phyloP scores from a whole-genome alignment of 2,329 filamentous ascomycete genomes.

The Didymellaceae sp. region DNA sequence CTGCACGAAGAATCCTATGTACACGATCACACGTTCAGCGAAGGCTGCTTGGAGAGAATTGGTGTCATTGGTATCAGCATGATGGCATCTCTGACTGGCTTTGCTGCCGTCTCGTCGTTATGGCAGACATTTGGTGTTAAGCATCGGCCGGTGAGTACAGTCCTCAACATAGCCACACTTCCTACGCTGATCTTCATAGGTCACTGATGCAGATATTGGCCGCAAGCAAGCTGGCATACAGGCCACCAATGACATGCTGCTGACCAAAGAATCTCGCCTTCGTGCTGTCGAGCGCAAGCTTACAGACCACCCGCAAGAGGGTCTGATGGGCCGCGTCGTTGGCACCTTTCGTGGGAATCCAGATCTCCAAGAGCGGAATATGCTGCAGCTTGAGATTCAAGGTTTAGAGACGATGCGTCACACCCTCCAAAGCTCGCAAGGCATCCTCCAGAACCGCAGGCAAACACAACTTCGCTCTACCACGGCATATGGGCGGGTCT shows the following conservation, averaged over 20 bases:
- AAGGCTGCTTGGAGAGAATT: constrained; percentile 68
- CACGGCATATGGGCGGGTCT: constrained; percentile 69
- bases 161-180: not conserved
- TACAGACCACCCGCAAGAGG: constrained; percentile 55
- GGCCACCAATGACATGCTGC: constrained; percentile 79
- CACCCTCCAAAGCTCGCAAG: constrained; percentile 70
- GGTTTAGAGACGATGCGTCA: constrained; percentile 82
- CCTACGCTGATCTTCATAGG: constrained; percentile 33
- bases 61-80: constrained; percentile 85
- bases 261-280: constrained; percentile 74
- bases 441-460: constrained; percentile 67
- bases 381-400: constrained; percentile 75
- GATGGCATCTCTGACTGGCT: constrained; percentile 88
- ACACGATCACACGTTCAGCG: constrained; percentile 56
- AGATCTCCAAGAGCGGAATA: constrained; percentile 60
- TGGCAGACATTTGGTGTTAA: constrained; percentile 82
- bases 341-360: constrained; percentile 70
- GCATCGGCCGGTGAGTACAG: constrained; percentile 58
- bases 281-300: constrained; percentile 72
- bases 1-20: constrained; percentile 55
- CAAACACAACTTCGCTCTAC: constrained; percentile 70
- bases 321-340: constrained; percentile 76
- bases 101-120: constrained; percentile 84
- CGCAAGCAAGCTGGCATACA: constrained; percentile 81
- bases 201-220: constrained; percentile 75